Evolutionary conservation across 163 green algal genomes (phyloP).

Genomic region (Chloroidium sp.): DNA sequence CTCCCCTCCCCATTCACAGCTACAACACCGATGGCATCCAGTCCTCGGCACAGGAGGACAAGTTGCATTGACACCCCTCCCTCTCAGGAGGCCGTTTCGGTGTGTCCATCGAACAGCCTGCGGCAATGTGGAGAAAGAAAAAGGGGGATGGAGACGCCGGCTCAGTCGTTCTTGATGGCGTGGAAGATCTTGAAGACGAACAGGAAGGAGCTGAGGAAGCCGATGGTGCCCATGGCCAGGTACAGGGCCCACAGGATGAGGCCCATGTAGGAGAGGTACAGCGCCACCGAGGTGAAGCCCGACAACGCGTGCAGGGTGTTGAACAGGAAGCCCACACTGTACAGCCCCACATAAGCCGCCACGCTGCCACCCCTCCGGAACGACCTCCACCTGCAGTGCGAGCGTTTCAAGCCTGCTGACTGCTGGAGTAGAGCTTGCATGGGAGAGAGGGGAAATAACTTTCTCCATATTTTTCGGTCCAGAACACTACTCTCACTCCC

Average conservation of each 20-base stretch:
- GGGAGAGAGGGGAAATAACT: too few relatives aligned
- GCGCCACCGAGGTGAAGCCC: conserved; percentile 51
- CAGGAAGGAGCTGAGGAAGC: conserved; percentile 48
- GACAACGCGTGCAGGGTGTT: conserved; percentile 44
- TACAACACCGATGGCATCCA: too few relatives aligned
- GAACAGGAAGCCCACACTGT: conserved; percentile 66
- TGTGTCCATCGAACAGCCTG: too few relatives aligned
- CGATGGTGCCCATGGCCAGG: conserved; percentile 72
- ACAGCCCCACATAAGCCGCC: conserved; percentile 82
- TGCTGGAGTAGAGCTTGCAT: neutral
- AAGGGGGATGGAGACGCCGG: neutral
- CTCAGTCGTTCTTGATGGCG: conserved; percentile 40
- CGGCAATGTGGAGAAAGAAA: too few relatives aligned
- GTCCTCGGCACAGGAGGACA: too few relatives aligned
- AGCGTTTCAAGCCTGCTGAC: neutral
- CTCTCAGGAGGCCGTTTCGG: too few relatives aligned
- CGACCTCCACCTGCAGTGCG: conserved; percentile 55
- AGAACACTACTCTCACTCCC: too few relatives aligned
- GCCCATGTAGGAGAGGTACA: conserved; percentile 88
- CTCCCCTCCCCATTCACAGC: too few relatives aligned
- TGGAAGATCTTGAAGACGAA: conserved; percentile 51
- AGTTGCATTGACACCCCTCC: too few relatives aligned
- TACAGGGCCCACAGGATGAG: conserved; percentile 81
- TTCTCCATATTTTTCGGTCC: too few relatives aligned
- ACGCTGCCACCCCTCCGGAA: conserved; percentile 81